phyloP scores from a whole-genome alignment of 2,329 filamentous ascomycete species.

The Grosmannia serpens region DNA sequence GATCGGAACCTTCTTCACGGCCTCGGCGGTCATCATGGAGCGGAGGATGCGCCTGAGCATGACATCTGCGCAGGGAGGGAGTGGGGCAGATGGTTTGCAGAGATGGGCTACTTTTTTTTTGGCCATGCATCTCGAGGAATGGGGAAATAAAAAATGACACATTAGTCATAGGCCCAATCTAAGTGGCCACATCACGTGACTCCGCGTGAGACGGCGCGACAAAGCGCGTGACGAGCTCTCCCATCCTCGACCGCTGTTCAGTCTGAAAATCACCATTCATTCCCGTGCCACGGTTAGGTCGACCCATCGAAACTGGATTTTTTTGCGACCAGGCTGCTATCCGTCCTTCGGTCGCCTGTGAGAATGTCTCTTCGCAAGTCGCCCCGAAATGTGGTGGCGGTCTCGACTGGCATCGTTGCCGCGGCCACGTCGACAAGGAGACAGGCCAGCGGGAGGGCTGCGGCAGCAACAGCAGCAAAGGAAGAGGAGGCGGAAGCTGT shows the following conservation, averaged over 20 bases:
- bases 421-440: neutral
- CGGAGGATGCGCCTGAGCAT: conserved; percentile 21
- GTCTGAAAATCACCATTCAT: neutral
- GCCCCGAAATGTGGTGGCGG: conserved; percentile 1
- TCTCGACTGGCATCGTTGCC: conserved; percentile 19
- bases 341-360: neutral
- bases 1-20: conserved; percentile 63
- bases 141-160: neutral
- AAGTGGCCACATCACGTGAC: neutral
- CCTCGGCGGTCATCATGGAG: conserved; percentile 45
- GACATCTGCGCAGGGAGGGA: neutral
- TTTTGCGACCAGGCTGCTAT: neutral
- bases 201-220: neutral
- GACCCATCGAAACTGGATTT: neutral
- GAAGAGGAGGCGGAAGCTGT: neutral
- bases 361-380: conserved; percentile 10
- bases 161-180: neutral
- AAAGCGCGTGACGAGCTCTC: neutral
- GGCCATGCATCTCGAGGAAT: neutral
- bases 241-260: neutral
- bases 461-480: neutral
- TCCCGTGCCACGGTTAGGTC: too few relatives aligned
- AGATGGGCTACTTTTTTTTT: neutral
- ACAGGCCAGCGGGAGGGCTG: neutral
- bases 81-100: neutral